phyloP scores from a whole-genome alignment of 163 green algal genomes.

The Smithsoniella earleae region DNA sequence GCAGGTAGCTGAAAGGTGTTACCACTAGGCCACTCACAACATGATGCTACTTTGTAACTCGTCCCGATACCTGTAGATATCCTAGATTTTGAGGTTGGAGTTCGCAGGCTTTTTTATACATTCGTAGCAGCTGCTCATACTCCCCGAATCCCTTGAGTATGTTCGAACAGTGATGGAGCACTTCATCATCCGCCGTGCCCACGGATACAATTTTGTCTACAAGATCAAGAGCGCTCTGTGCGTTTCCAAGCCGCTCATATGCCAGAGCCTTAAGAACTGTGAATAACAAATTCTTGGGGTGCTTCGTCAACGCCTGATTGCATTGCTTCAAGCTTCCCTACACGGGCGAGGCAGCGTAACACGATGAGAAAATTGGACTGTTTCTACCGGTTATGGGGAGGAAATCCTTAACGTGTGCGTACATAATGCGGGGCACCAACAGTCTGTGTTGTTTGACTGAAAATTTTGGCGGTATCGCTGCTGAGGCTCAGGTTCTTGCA shows the following conservation, averaged over 20 bases:
- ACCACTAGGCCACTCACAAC: too few species aligned
- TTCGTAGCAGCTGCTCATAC: neutral
- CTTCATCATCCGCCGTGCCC: slow-evolving; percentile 3
- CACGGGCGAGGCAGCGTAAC: neutral
- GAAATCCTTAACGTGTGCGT: neutral
- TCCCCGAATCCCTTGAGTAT: neutral
- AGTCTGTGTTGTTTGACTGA: neutral
- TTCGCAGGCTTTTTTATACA: neutral
- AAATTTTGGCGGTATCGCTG: neutral
- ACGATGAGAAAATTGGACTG: neutral
- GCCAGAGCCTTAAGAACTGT: neutral
- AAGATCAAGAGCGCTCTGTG: neutral
- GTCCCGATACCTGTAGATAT: slow-evolving; percentile 2
- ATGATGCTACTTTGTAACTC: too few species aligned
- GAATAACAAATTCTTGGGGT: neutral
- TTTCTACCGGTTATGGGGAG: neutral
- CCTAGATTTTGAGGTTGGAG: neutral
- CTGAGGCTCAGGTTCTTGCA: too few species aligned
- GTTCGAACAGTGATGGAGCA: neutral
- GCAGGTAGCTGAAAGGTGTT: neutral
- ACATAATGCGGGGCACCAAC: neutral
- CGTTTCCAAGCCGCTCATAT: slow-evolving; percentile 4
- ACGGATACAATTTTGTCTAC: neutral
- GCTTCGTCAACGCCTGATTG: slow-evolving; percentile 14
- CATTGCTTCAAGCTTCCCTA: slow-evolving; percentile 10